Conservation (phyloP, 108 stramenopile genomes). For the Cyclotella choctawhatcheeana region DNA sequence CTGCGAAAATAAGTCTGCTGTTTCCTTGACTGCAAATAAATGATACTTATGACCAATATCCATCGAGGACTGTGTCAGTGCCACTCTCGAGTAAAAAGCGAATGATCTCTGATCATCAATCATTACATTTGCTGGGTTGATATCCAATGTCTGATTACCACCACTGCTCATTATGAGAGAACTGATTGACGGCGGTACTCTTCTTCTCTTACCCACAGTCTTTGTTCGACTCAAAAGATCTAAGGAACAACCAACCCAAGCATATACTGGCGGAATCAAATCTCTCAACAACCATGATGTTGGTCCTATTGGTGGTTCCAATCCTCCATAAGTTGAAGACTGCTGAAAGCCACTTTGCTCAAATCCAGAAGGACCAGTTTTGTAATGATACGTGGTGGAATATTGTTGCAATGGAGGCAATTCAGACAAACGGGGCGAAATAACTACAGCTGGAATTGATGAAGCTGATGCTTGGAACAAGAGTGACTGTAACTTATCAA, state of each 20-base stretch:
- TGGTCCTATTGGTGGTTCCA: conserved; percentile 74
- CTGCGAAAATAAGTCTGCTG: neutral
- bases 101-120: conserved; percentile 15
- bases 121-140: neutral
- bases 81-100: conserved; percentile 51
- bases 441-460: conserved; percentile 54
- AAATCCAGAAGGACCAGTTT: conserved; percentile 48
- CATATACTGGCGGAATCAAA: conserved; percentile 74
- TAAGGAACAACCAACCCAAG: conserved; percentile 60
- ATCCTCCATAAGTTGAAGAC: conserved; percentile 66
- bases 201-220: conserved; percentile 18
- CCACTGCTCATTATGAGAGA: conserved; percentile 21
- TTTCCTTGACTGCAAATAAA: conserved; percentile 60
- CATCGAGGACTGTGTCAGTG: conserved; percentile 65
- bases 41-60: conserved; percentile 62
- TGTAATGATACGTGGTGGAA: conserved; percentile 13
- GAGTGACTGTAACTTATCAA: conserved; percentile 56
- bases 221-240: conserved; percentile 19
- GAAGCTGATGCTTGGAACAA: conserved; percentile 56
- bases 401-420: conserved; percentile 43
- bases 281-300: conserved; percentile 76
- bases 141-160: conserved; percentile 9
- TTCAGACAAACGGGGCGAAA: conserved; percentile 70
- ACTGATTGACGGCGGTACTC: conserved; percentile 14
- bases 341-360: conserved; percentile 74